Percentiles rank a stretch among this genome's conserved stretches.
phyloP scores from a whole-genome alignment of 2,329 filamentous ascomycete genomes.

The Aureobasidium subglaciale region DNA sequence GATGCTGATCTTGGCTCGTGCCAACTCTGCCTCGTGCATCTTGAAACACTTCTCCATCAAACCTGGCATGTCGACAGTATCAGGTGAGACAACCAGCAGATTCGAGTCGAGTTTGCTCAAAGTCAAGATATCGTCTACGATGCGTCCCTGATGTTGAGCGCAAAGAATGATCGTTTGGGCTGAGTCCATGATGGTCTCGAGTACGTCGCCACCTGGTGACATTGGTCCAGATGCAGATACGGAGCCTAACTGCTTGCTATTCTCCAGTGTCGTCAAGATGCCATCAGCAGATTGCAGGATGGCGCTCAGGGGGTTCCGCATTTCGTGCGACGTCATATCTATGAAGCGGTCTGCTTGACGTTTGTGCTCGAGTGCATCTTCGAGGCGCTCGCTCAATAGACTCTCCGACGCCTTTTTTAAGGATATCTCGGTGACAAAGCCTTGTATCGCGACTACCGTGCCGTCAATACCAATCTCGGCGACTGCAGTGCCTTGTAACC shows the following conservation, averaged over 20 bases:
- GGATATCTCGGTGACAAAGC: conserved; percentile 30
- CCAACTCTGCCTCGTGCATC: conserved; percentile 35
- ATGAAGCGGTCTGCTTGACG: conserved; percentile 32
- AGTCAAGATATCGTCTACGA: conserved; percentile 35
- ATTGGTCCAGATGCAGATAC: not conserved
- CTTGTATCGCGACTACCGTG: conserved; percentile 24
- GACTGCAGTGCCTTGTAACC: conserved; percentile 28
- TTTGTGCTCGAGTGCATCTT: conserved; percentile 33
- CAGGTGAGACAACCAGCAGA: conserved; percentile 34
- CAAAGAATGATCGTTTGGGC: conserved; percentile 20
- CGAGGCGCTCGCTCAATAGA: conserved; percentile 25
- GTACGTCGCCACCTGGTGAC: not conserved
- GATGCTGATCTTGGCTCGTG: conserved; percentile 27
- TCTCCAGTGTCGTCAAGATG: conserved; percentile 30
- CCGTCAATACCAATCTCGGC: conserved; percentile 28
- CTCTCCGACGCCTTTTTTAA: conserved; percentile 28
- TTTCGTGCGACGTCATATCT: conserved; percentile 32
- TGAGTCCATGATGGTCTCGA: conserved; percentile 18
- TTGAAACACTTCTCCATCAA: conserved; percentile 30
- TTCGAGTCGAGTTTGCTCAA: conserved; percentile 31
- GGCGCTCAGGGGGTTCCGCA: conserved; percentile 38
- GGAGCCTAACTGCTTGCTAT: not conserved
- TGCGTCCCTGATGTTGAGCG: conserved; percentile 30
- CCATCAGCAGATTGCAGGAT: conserved; percentile 40
- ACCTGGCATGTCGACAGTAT: conserved; percentile 30